Evolutionary conservation across 768 basidiomycete genomes (phyloP).

Genomic region (Trametes gibbosa): DNA sequence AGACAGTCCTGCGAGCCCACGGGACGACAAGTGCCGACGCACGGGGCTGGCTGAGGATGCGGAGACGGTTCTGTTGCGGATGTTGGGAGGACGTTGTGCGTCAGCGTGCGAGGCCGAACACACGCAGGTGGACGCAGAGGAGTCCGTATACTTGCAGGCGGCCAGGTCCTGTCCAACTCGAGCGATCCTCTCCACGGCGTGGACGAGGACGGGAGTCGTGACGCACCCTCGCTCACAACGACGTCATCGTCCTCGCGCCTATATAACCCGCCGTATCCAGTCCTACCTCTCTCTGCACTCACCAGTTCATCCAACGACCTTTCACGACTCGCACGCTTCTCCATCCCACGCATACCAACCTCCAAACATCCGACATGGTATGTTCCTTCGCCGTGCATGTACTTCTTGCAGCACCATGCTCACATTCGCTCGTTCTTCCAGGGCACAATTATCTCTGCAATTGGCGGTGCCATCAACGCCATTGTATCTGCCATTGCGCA

Average conservation of each 20-base stretch:
- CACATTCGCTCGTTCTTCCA: constrained; percentile 23
- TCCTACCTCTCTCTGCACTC: not conserved
- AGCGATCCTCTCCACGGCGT: not conserved
- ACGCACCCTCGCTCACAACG: not conserved
- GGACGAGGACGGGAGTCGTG: not conserved
- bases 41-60: not conserved
- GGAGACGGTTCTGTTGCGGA: constrained; percentile 7
- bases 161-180: not conserved
- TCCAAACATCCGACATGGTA: constrained; percentile 12
- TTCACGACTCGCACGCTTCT: constrained; percentile 2
- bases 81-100: constrained; percentile 5
- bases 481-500: constrained; percentile 59
- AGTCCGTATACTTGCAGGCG: not conserved
- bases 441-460: constrained; percentile 66
- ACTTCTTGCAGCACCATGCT: not conserved
- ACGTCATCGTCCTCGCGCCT: constrained; percentile 4
- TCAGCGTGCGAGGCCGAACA: constrained; percentile 1
- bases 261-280: not conserved
- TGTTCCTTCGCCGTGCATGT: not conserved
- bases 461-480: constrained; percentile 56
- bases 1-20: not conserved
- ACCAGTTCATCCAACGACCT: constrained; percentile 7
- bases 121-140: not conserved
- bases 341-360: not conserved
- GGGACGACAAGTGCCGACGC: not conserved